Conservation (phyloP, 352 stramenopile species). For the Phytopythium montanum region DNA sequence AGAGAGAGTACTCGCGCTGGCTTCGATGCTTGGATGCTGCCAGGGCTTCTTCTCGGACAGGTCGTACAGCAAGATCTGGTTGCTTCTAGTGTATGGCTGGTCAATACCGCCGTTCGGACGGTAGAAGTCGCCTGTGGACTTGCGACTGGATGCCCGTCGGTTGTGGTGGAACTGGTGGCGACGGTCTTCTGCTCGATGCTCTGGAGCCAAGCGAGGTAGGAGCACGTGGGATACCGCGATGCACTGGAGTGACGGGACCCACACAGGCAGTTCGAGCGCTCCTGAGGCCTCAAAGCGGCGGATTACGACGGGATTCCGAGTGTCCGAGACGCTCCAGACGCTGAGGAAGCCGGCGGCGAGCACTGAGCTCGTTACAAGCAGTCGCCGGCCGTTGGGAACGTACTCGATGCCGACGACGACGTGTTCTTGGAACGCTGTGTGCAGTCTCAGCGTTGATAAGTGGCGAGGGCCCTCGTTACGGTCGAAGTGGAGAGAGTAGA, state of each 20-base stretch:
- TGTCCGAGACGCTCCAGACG: conserved; percentile 49
- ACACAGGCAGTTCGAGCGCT: conserved; percentile 56
- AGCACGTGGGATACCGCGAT: conserved; percentile 48
- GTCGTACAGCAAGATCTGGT: conserved; percentile 58
- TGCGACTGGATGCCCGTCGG: not conserved
- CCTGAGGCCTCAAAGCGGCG: conserved; percentile 52
- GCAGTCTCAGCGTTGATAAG: conserved; percentile 57
- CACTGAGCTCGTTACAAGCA: conserved; percentile 59
- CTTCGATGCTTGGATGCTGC: not conserved
- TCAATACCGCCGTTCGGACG: conserved; percentile 22
- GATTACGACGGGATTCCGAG: conserved; percentile 54
- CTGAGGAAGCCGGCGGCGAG: conserved; percentile 49
- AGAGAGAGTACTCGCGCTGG: not conserved
- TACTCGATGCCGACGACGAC: conserved; percentile 55
- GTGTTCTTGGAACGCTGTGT: conserved; percentile 78
- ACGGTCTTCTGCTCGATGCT: not conserved
- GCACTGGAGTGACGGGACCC: conserved; percentile 46
- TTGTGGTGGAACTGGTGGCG: not conserved
- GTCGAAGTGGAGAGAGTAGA: conserved; percentile 64
- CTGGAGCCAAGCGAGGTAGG: conserved; percentile 18
- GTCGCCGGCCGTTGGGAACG: conserved; percentile 25
- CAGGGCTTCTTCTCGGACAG: conserved; percentile 24
- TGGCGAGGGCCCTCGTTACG: conserved; percentile 57
- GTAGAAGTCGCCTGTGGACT: conserved; percentile 16
- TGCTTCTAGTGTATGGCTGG: conserved; percentile 36